phyloP scores from a whole-genome alignment of 352 stramenopile species.

The Blastocystis sp. region DNA sequence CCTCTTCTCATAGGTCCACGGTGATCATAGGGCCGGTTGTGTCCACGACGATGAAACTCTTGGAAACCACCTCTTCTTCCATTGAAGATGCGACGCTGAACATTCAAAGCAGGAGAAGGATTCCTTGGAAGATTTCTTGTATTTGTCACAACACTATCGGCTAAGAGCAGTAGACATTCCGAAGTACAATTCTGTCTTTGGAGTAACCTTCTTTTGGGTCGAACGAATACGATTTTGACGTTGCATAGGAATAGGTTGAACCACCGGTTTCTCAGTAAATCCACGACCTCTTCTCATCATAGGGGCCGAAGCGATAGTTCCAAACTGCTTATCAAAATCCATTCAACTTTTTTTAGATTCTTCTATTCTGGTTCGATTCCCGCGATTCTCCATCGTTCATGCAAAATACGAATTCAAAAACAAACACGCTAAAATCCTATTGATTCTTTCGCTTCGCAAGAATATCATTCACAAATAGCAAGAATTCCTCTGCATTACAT shows the following conservation, averaged over 20 bases:
- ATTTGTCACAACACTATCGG: slow-evolving; percentile 50
- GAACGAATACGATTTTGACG: background rate
- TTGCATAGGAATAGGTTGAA: background rate
- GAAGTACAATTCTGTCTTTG: slow-evolving; percentile 29
- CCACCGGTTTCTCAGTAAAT: slow-evolving; percentile 33
- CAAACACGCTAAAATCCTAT: background rate
- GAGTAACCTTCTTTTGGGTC: slow-evolving; percentile 8
- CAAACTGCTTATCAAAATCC: slow-evolving; percentile 61
- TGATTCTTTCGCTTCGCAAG: slow-evolving; percentile 12
- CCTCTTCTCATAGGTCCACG: background rate
- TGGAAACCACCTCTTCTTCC: background rate
- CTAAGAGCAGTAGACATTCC: slow-evolving; percentile 33
- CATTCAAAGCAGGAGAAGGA: background rate
- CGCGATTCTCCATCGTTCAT: background rate
- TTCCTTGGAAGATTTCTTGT: background rate
- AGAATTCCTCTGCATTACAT: slow-evolving; percentile 68
- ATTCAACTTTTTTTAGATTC: slow-evolving; percentile 6
- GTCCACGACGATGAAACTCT: background rate
- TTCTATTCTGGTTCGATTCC: background rate
- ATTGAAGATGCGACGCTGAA: background rate
- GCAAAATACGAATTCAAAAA: background rate
- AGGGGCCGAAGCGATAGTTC: background rate
- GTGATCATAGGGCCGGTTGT: background rate
- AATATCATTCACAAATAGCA: slow-evolving; percentile 64
- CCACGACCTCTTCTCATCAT: slow-evolving; percentile 21